Conservation (phyloP, 2,329 filamentous ascomycete genomes). For the Huntiella bhutanensis region DNA sequence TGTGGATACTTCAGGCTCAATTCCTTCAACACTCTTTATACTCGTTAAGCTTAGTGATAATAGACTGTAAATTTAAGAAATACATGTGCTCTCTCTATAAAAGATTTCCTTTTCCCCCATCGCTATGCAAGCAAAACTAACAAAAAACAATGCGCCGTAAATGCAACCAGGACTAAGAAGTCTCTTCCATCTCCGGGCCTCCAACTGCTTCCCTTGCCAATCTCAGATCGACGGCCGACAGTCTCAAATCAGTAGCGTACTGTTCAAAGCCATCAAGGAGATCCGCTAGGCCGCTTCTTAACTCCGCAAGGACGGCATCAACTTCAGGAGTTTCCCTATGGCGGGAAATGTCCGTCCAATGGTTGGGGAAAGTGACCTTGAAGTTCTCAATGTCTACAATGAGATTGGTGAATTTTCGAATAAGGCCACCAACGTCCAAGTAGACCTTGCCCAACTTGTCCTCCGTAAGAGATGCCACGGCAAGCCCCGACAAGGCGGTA, state of each 20-base stretch:
- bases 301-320: slow-evolving; percentile 44
- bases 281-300: slow-evolving; percentile 46
- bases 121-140: too few relatives aligned
- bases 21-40: too few relatives aligned
- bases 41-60: too few relatives aligned
- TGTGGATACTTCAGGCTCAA: too few relatives aligned
- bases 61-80: too few relatives aligned
- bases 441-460: slow-evolving; percentile 79
- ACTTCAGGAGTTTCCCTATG: slow-evolving; percentile 42
- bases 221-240: slow-evolving; percentile 53
- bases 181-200: neutral
- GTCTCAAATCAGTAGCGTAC: slow-evolving; percentile 50
- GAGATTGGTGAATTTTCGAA: slow-evolving; percentile 51
- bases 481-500: slow-evolving; percentile 49
- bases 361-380: slow-evolving; percentile 35
- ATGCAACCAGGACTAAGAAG: too few relatives aligned
- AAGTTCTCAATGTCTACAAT: slow-evolving; percentile 54
- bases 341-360: slow-evolving; percentile 62
- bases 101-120: too few relatives aligned
- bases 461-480: slow-evolving; percentile 56
- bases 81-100: too few relatives aligned
- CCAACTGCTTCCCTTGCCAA: slow-evolving; percentile 42
- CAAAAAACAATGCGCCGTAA: too few relatives aligned
- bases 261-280: slow-evolving; percentile 55
- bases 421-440: slow-evolving; percentile 53